These are phyloP conservation scores for Saksenaea oblongispora DNA, from an alignment of 371 early-diverging fungal genomes.

Conservation along the genomic window DNA sequence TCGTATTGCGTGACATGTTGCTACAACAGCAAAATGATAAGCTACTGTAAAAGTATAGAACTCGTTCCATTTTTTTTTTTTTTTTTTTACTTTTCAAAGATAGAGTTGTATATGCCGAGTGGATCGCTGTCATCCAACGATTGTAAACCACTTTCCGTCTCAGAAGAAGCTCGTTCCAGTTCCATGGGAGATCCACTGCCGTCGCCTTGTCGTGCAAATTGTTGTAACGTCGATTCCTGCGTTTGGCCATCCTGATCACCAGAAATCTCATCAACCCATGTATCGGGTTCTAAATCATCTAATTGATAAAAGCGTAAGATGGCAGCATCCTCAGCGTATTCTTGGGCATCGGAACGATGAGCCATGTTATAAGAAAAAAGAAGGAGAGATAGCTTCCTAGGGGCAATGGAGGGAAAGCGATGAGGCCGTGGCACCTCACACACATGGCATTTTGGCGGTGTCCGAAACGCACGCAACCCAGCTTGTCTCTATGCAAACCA, in stretches of 20 bases:
- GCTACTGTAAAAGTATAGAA: not conserved
- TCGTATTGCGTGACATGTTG: slow-evolving; percentile 32
- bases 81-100: slow-evolving; percentile 43
- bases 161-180: slow-evolving; percentile 7
- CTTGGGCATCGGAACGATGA: slow-evolving; percentile 27
- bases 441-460: not conserved
- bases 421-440: not conserved
- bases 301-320: slow-evolving; percentile 45
- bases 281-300: slow-evolving; percentile 46
- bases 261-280: slow-evolving; percentile 43
- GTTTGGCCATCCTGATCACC: slow-evolving; percentile 18
- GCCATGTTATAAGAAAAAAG: slow-evolving; percentile 10
- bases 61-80: not conserved
- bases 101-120: slow-evolving; percentile 41
- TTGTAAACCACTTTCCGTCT: slow-evolving; percentile 39
- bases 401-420: not conserved
- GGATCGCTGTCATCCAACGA: slow-evolving; percentile 47
- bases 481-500: not conserved
- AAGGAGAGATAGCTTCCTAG: not conserved
- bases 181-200: slow-evolving; percentile 4
- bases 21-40: slow-evolving; percentile 12
- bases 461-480: not conserved
- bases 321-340: slow-evolving; percentile 57
- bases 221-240: slow-evolving; percentile 37
- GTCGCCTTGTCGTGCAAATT: slow-evolving; percentile 36